phyloP scores from a whole-genome alignment of 805 yeast genomes.

The Ogataea saltuana region DNA sequence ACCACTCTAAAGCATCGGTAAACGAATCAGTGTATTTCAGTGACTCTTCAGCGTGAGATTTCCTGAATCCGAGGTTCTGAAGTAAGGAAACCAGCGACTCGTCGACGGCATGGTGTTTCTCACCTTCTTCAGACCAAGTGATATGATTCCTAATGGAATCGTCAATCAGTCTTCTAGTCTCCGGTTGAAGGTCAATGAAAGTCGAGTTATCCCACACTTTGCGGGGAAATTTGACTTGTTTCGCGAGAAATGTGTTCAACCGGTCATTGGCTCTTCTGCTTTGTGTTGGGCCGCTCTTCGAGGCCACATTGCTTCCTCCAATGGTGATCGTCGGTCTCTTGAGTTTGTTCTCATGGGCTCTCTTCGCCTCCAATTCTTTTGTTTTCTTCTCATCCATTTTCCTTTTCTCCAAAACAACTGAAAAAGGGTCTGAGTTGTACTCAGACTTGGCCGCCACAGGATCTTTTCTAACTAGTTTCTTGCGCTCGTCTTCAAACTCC shows the following conservation, averaged over 20 bases:
- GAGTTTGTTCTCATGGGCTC: slow-evolving; percentile 51
- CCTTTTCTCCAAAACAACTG: slow-evolving; percentile 57
- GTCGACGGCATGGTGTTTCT: slow-evolving; percentile 14
- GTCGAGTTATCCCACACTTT: slow-evolving; percentile 75
- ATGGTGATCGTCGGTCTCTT: slow-evolving; percentile 49
- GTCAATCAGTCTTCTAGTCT: slow-evolving; percentile 64
- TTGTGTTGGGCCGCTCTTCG: not conserved
- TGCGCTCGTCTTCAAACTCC: slow-evolving; percentile 63
- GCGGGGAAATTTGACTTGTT: slow-evolving; percentile 39
- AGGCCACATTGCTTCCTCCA: slow-evolving; percentile 11
- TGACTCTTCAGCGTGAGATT: slow-evolving; percentile 71
- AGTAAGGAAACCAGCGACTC: slow-evolving; percentile 19
- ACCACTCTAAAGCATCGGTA: slow-evolving; percentile 66
- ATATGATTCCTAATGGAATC: slow-evolving; percentile 56
- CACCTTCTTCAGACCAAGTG: slow-evolving; percentile 46
- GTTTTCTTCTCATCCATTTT: slow-evolving; percentile 43
- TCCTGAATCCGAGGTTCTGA: slow-evolving; percentile 62
- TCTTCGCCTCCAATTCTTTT: slow-evolving; percentile 48
- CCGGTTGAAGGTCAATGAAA: slow-evolving; percentile 65
- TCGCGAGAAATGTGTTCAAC: slow-evolving; percentile 8
- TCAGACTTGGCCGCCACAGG: slow-evolving; percentile 48
- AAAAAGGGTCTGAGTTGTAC: slow-evolving; percentile 78
- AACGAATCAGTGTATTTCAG: slow-evolving; percentile 53
- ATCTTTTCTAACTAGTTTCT: slow-evolving; percentile 45
- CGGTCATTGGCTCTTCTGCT: slow-evolving; percentile 6